These are phyloP conservation scores for Seminavis robusta DNA, from an alignment of 108 stramenopile genomes.

Conservation along the genomic window DNA sequence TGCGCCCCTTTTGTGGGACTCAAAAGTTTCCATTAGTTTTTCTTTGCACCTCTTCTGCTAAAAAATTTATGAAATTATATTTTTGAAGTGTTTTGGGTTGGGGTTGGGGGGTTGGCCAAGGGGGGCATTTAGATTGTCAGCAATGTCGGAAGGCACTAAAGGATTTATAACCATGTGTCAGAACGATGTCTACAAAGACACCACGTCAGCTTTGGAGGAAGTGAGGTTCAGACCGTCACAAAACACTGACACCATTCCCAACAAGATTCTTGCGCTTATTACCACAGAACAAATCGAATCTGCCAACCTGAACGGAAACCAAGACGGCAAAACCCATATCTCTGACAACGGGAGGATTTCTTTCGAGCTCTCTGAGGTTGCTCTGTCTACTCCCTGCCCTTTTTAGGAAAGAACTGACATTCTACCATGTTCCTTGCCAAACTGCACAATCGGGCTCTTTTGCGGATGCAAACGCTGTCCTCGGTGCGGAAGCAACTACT, in stretches of 20 bases:
- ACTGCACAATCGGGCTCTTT: neutral
- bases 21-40: no score
- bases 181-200: slow-evolving; percentile 46
- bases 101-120: slow-evolving; percentile 56
- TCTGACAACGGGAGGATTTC: no score
- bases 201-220: slow-evolving; percentile 45
- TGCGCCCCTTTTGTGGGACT: no score
- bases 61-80: slow-evolving; percentile 65
- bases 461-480: neutral
- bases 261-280: no score
- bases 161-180: slow-evolving; percentile 68
- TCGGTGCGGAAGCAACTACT: neutral
- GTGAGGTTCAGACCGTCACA: no score
- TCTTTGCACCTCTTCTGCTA: slow-evolving; percentile 10
- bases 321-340: no score
- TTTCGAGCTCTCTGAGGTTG: no score
- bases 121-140: slow-evolving; percentile 67
- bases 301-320: no score
- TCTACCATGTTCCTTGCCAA: slow-evolving; percentile 22
- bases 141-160: slow-evolving; percentile 58
- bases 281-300: no score
- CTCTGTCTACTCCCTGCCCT: no score
- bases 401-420: slow-evolving; percentile 34
- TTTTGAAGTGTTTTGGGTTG: slow-evolving; percentile 66
- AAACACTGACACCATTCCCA: no score